phyloP scores from a whole-genome alignment of 2,329 filamentous ascomycete species.

The Aureobasidium mangrovei region DNA sequence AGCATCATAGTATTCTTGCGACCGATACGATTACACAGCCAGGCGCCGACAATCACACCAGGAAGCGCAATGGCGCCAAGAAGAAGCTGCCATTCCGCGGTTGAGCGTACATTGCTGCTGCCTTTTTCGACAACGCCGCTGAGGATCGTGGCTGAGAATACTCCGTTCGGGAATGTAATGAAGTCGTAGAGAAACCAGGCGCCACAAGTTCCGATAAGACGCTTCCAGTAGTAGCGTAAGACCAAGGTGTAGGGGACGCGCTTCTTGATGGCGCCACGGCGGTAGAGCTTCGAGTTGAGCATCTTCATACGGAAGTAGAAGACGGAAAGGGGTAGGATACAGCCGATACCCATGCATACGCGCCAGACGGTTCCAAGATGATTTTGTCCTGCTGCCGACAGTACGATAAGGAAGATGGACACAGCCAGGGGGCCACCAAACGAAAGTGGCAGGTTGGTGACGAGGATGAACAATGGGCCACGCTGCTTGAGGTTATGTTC shows the following conservation, averaged over 20 bases:
- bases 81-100: conserved; percentile 37
- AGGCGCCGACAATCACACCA: conserved; percentile 43
- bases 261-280: conserved; percentile 45
- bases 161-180: conserved; percentile 41
- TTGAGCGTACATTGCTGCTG: neutral
- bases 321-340: conserved; percentile 43
- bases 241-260: conserved; percentile 44
- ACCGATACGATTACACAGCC: conserved; percentile 40
- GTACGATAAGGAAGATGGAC: conserved; percentile 33
- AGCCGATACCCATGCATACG: conserved; percentile 42
- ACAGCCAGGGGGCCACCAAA: conserved; percentile 20
- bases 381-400: conserved; percentile 18
- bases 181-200: conserved; percentile 49
- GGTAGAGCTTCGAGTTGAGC: conserved; percentile 44
- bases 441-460: conserved; percentile 21
- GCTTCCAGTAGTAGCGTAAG: conserved; percentile 47
- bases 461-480: conserved; percentile 22
- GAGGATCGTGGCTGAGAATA: conserved; percentile 40
- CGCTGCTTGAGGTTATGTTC: conserved; percentile 31
- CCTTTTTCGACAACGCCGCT: conserved; percentile 16
- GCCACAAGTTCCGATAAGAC: conserved; percentile 44
- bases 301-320: conserved; percentile 50
- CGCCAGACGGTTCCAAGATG: conserved; percentile 41
- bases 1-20: conserved; percentile 44
- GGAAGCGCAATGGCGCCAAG: conserved; percentile 39